phyloP scores from a whole-genome alignment of 2,329 filamentous ascomycete species.

The Diaporthe vaccinii region DNA sequence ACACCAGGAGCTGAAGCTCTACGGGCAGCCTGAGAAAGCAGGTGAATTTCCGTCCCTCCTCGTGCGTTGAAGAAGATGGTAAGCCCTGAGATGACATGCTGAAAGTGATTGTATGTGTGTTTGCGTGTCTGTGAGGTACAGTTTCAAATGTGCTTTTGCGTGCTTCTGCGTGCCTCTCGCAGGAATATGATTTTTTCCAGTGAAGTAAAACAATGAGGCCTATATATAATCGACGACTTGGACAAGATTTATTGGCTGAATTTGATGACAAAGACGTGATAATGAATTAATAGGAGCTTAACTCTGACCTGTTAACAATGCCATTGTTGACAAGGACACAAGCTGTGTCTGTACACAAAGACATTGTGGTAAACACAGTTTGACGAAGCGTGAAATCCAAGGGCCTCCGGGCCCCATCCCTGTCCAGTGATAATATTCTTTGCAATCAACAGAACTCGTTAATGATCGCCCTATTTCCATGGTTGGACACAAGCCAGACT shows the following conservation, averaged over 20 bases:
- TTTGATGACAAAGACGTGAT: not conserved
- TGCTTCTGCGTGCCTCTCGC: not conserved
- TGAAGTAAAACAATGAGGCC: not conserved
- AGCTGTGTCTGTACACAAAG: not conserved
- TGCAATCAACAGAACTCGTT: too few species aligned
- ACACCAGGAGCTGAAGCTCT: not conserved
- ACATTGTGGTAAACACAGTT: not conserved
- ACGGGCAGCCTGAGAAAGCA: not conserved
- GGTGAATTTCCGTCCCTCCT: not conserved
- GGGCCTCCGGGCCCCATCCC: not conserved
- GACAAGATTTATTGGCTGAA: not conserved
- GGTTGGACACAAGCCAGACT: too few species aligned
- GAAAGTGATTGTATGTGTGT: not conserved
- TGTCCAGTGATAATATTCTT: not conserved
- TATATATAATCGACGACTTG: not conserved
- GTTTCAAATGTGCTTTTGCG: not conserved
- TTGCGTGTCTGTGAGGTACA: not conserved
- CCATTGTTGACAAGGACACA: not conserved
- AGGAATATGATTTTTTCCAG: not conserved
- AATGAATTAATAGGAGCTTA: not conserved
- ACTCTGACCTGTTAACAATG: not conserved
- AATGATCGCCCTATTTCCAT: not conserved
- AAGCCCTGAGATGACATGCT: not conserved
- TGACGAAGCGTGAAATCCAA: not conserved
- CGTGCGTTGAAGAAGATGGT: not conserved